These are phyloP conservation scores for Discostella stelligera DNA, from an alignment of 352 stramenopile species.

Conservation along the genomic window DNA sequence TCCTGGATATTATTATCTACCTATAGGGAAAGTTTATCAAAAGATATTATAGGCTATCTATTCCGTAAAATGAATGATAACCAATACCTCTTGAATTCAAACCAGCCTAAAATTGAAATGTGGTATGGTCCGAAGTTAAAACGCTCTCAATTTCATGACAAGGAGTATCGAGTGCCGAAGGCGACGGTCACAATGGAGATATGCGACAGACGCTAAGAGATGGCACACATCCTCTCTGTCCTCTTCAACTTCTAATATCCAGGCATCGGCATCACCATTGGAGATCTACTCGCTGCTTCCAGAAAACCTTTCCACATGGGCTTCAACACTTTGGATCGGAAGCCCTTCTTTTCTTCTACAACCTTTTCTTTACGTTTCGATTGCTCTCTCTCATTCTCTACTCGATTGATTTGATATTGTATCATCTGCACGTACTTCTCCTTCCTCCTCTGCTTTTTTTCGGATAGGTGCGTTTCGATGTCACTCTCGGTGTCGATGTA, in stretches of 20 bases:
- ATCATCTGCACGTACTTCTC: constrained; percentile 16
- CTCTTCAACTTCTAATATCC: not conserved
- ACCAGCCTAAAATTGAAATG: too few relatives aligned
- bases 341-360: constrained; percentile 27
- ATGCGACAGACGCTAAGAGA: not conserved
- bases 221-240: not conserved
- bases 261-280: constrained; percentile 1
- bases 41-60: too few relatives aligned
- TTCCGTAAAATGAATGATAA: too few relatives aligned
- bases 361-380: constrained; percentile 9
- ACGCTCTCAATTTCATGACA: too few relatives aligned
- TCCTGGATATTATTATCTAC: too few relatives aligned
- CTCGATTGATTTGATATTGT: constrained; percentile 16
- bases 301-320: constrained; percentile 22
- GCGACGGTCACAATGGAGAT: not conserved
- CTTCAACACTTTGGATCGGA: constrained; percentile 22
- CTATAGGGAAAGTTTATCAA: too few relatives aligned
- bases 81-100: too few relatives aligned
- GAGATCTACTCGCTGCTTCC: constrained; percentile 14
- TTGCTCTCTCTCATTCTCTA: constrained; percentile 11
- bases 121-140: too few relatives aligned
- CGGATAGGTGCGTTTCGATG: constrained; percentile 17
- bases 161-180: too few relatives aligned
- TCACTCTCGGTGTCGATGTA: constrained; percentile 21
- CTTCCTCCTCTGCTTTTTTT: constrained; percentile 8